A percentile compares a stretch with the other conserved stretches of the same genome.
Evolutionary conservation across 108 stramenopile genomes (phyloP).

Genomic region (Cylindrotheca closterium): DNA sequence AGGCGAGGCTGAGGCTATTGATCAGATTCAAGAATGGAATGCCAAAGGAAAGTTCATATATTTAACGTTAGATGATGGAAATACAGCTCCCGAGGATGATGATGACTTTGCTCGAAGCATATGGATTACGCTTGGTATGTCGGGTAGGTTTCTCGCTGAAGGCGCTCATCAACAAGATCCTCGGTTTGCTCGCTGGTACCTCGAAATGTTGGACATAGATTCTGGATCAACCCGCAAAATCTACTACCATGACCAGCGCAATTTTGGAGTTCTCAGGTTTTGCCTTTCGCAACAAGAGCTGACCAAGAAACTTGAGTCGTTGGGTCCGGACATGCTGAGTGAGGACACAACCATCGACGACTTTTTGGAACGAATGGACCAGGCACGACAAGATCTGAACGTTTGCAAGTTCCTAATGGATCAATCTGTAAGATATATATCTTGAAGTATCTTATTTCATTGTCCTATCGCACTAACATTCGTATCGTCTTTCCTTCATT

Average conservation of each 20-base stretch:
- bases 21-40: conserved; percentile 63
- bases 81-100: conserved; percentile 2
- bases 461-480: background rate
- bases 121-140: conserved; percentile 89
- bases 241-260: conserved; percentile 70
- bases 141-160: conserved; percentile 67
- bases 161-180: conserved; percentile 27
- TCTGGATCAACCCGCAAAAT: conserved; percentile 22
- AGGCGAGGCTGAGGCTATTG: conserved; percentile 16
- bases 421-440: conserved; percentile 32
- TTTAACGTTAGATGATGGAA: conserved; percentile 60
- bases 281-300: conserved; percentile 61
- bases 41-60: conserved; percentile 89
- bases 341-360: conserved; percentile 44
- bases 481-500: conserved; percentile 1
- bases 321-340: conserved; percentile 78
- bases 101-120: conserved; percentile 72
- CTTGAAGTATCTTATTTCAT: background rate
- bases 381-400: conserved; percentile 47
- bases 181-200: conserved; percentile 56
- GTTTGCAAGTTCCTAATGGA: conserved; percentile 88
- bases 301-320: conserved; percentile 53
- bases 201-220: conserved; percentile 46
- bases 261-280: conserved; percentile 81
- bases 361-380: conserved; percentile 48